Evolutionary conservation across 306 rosid genomes (phyloP).

Genomic region (Pterocarpus santalinus): DNA sequence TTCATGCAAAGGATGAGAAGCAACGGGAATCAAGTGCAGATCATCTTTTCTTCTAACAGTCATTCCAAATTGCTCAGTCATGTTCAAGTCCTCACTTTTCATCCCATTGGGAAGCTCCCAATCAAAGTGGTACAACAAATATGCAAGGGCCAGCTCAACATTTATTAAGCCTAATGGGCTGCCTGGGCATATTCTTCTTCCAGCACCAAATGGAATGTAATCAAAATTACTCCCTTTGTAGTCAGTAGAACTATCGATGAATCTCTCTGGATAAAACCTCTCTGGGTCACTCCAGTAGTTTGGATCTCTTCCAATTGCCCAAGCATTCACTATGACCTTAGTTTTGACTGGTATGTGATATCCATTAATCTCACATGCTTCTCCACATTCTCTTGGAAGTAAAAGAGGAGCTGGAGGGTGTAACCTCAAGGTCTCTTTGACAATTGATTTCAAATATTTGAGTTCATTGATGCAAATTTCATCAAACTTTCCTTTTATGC

Average conservation of each 20-base stretch:
- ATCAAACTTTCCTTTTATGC: constrained; percentile 16
- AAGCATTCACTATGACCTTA: constrained; percentile 46
- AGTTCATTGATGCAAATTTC: constrained; percentile 24
- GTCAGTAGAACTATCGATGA: constrained; percentile 20
- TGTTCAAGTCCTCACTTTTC: constrained; percentile 36
- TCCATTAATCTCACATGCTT: constrained; percentile 44
- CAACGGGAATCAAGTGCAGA: constrained; percentile 15
- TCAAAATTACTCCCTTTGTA: constrained; percentile 43
- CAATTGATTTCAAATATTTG: constrained; percentile 44
- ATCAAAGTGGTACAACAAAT: constrained; percentile 44
- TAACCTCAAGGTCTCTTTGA: constrained; percentile 50
- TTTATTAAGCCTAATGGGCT: constrained; percentile 7
- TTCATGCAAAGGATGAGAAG: neutral
- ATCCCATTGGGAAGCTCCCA: constrained; percentile 44
- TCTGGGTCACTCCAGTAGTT: constrained; percentile 39
- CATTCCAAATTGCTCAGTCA: constrained; percentile 29
- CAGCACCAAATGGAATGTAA: constrained; percentile 57
- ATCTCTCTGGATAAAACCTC: constrained; percentile 49
- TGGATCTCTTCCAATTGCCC: constrained; percentile 61
- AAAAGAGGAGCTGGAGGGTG: constrained; percentile 49
- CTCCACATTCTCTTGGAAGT: constrained; percentile 37
- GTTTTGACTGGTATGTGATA: constrained; percentile 44
- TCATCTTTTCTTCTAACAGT: constrained; percentile 14
- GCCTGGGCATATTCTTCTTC: constrained; percentile 51
- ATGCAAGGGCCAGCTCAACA: constrained; percentile 40